Conservation (phyloP, 495 filamentous ascomycete species). For the Tuber borchii region DNA sequence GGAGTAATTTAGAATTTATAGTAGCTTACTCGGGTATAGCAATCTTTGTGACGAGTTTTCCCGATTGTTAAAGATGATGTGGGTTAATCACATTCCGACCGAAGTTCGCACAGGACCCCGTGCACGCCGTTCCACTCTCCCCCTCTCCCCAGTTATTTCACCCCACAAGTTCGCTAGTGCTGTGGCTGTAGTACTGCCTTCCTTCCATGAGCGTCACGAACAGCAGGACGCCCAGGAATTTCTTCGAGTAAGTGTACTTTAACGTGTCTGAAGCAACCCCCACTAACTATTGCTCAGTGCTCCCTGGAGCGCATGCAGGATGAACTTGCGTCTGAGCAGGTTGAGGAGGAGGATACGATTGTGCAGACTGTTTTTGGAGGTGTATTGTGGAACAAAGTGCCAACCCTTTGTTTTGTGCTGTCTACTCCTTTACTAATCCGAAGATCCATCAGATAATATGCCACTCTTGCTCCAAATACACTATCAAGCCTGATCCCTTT, state of each 20-base stretch:
- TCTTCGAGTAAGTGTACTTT: conserved; percentile 26
- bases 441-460: conserved; percentile 29
- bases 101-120: not conserved
- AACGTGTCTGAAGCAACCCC: not conserved
- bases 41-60: conserved; percentile 41
- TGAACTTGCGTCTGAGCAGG: conserved; percentile 31
- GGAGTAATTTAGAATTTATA: not conserved
- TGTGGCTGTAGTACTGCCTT: conserved; percentile 34
- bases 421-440: not conserved
- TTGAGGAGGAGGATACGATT: conserved; percentile 30
- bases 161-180: conserved; percentile 39
- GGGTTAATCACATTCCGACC: conserved; percentile 21
- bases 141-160: conserved; percentile 31
- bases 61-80: conserved; percentile 36
- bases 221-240: conserved; percentile 40
- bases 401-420: conserved; percentile 6
- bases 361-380: conserved; percentile 37
- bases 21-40: conserved; percentile 19
- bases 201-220: conserved; percentile 39
- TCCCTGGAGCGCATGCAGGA: conserved; percentile 37
- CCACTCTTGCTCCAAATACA: conserved; percentile 31
- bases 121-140: not conserved
- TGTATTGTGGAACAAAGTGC: conserved; percentile 40
- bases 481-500: conserved; percentile 39
- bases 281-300: conserved; percentile 27